Conservation (phyloP, 768 basidiomycete species). For the Tricholoma saponaceum region DNA sequence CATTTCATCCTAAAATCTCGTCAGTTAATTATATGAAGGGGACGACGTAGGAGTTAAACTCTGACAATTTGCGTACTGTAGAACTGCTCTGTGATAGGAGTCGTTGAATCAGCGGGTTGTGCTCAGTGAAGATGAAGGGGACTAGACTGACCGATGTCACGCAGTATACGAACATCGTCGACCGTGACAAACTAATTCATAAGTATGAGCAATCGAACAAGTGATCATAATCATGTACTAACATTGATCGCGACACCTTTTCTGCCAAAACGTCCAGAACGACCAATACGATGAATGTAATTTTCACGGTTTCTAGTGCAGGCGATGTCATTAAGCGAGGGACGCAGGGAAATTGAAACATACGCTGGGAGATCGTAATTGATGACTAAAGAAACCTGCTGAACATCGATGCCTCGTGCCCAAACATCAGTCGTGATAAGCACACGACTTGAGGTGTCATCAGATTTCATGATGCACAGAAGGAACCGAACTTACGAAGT, state of each 20-base stretch:
- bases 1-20: slow-evolving; percentile 82
- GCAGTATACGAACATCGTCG: slow-evolving; percentile 93
- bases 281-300: slow-evolving; percentile 99
- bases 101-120: slow-evolving; percentile 3
- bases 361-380: slow-evolving; percentile 96
- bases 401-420: slow-evolving; percentile 98
- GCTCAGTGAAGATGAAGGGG: slow-evolving; percentile 9
- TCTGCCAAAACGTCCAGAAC: slow-evolving; percentile 96
- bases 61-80: slow-evolving; percentile 92
- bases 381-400: slow-evolving; percentile 95
- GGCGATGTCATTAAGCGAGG: background rate
- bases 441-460: slow-evolving; percentile 60
- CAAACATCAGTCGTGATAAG: slow-evolving; percentile 96
- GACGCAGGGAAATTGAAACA: slow-evolving; percentile 20
- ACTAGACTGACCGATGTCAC: slow-evolving; percentile 79
- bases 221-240: slow-evolving; percentile 22
- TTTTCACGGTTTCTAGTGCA: slow-evolving; percentile 87
- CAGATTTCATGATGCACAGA: slow-evolving; percentile 10
- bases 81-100: slow-evolving; percentile 71
- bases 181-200: slow-evolving; percentile 78
- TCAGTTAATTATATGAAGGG: slow-evolving; percentile 16
- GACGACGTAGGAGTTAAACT: slow-evolving; percentile 9
- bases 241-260: slow-evolving; percentile 99
- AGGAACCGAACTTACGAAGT: slow-evolving; percentile 61
- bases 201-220: slow-evolving; percentile 5